These are phyloP conservation scores for Cordyceps pruinosa DNA, from an alignment of 2,329 filamentous ascomycete species.

Conservation along the genomic window DNA sequence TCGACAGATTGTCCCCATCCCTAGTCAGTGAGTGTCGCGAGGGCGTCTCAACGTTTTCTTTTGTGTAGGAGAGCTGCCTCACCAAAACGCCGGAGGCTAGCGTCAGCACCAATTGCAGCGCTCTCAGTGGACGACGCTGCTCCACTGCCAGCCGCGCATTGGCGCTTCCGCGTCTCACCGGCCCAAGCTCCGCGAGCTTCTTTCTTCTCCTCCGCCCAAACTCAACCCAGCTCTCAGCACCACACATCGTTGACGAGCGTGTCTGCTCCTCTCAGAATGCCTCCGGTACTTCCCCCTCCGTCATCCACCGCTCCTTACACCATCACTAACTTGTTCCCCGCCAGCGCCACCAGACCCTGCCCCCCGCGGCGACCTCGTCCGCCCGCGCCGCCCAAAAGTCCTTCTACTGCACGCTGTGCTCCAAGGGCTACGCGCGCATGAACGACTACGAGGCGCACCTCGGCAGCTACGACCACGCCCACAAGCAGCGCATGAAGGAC, in stretches of 20 bases:
- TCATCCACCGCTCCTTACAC: neutral
- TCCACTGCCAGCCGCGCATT: neutral
- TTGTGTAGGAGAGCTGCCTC: slow-evolving; percentile 1
- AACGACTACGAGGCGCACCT: slow-evolving; percentile 96
- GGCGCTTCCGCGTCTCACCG: neutral
- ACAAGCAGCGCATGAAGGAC: slow-evolving; percentile 82
- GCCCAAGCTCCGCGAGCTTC: neutral
- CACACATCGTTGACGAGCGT: no score
- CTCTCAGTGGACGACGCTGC: neutral
- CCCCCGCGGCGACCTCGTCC: slow-evolving; percentile 50
- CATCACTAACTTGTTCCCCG: slow-evolving; percentile 28
- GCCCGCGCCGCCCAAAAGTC: slow-evolving; percentile 72
- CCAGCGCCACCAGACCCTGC: slow-evolving; percentile 54
- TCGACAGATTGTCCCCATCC: neutral
- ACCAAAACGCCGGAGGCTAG: neutral
- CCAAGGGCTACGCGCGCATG: slow-evolving; percentile 90
- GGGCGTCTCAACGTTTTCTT: neutral
- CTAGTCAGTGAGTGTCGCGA: neutral
- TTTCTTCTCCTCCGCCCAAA: no score
- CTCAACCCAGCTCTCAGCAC: no score
- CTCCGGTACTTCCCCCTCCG: neutral
- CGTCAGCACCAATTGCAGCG: neutral
- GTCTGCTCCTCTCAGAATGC: no score
- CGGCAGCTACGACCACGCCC: slow-evolving; percentile 88
- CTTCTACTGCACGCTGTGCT: slow-evolving; percentile 82